phyloP scores from a whole-genome alignment of 2,329 filamentous ascomycete species.

The Endoconidiophora laricicola region DNA sequence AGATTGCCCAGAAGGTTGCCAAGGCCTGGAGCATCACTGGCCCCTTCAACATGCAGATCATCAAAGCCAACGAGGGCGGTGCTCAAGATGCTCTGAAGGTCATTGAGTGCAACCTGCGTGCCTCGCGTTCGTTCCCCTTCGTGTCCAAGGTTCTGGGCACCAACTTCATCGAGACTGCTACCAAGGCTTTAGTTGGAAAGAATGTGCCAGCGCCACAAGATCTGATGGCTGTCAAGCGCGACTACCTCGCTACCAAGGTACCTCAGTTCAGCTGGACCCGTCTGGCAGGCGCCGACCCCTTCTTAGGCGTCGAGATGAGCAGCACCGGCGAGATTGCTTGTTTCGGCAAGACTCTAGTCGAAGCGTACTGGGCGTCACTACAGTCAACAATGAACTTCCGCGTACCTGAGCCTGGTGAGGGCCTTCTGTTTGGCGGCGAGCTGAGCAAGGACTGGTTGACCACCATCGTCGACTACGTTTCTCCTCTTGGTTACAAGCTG shows the following conservation, averaged over 20 bases:
- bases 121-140: conserved; percentile 95
- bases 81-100: conserved; percentile 65
- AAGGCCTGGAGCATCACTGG: conserved; percentile 95
- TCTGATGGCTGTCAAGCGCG: conserved; percentile 73
- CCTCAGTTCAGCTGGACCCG: conserved; percentile 98
- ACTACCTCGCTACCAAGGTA: conserved; percentile 94
- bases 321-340: conserved; percentile 97
- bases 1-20: conserved; percentile 89
- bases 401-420: conserved; percentile 83
- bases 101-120: conserved; percentile 95
- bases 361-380: conserved; percentile 93
- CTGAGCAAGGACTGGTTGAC: conserved; percentile 52
- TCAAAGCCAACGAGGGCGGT: conserved; percentile 71
- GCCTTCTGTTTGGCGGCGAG: conserved; percentile 86
- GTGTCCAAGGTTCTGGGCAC: conserved; percentile 90
- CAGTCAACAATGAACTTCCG: conserved; percentile 96
- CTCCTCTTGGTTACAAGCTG: conserved; percentile 86
- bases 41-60: conserved; percentile 99
- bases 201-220: conserved; percentile 73
- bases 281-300: conserved; percentile 89
- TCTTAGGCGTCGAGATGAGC: conserved; percentile 95
- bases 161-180: conserved; percentile 94
- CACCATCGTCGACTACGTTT: conserved; percentile 69
- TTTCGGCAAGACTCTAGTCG: conserved; percentile 88
- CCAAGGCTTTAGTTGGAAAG: conserved; percentile 75